These are phyloP conservation scores for Medicago arabica DNA, from an alignment of 306 rosid species.

Conservation along the genomic window DNA sequence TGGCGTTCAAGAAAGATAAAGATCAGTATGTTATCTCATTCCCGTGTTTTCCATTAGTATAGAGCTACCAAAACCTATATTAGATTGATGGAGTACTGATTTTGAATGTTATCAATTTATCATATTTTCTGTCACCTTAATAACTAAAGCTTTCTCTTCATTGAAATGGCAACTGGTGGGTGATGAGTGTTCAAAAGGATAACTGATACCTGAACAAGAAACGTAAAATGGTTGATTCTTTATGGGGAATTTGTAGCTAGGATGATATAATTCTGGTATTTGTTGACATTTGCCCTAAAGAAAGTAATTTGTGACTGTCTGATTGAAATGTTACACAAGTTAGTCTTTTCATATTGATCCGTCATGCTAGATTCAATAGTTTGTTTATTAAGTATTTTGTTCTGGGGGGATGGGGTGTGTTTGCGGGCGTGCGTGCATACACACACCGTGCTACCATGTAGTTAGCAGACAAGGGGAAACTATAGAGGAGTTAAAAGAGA, in stretches of 20 bases:
- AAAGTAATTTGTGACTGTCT: slow-evolving; percentile 15
- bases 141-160: background rate
- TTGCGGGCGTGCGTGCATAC: background rate
- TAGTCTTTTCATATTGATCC: slow-evolving; percentile 2
- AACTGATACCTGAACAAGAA: slow-evolving; percentile 1
- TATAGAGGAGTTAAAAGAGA: background rate
- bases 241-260: slow-evolving; percentile 9
- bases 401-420: background rate
- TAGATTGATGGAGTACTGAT: slow-evolving; percentile 15
- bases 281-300: background rate
- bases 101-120: background rate
- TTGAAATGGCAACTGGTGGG: slow-evolving; percentile 2
- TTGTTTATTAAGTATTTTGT: background rate
- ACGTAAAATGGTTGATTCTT: slow-evolving; percentile 14
- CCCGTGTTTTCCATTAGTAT: slow-evolving; percentile 14
- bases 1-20: slow-evolving; percentile 84
- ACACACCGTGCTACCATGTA: background rate
- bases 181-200: slow-evolving; percentile 17
- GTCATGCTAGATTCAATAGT: background rate
- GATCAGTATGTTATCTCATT: slow-evolving; percentile 74
- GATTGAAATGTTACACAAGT: background rate
- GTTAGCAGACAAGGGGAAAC: background rate
- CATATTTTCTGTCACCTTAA: background rate
- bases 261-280: slow-evolving; percentile 10
- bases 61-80: slow-evolving; percentile 1